These are phyloP conservation scores for Fusarium odoratissimum DNA, from an alignment of 2,329 filamentous ascomycete species.

Conservation along the genomic window DNA sequence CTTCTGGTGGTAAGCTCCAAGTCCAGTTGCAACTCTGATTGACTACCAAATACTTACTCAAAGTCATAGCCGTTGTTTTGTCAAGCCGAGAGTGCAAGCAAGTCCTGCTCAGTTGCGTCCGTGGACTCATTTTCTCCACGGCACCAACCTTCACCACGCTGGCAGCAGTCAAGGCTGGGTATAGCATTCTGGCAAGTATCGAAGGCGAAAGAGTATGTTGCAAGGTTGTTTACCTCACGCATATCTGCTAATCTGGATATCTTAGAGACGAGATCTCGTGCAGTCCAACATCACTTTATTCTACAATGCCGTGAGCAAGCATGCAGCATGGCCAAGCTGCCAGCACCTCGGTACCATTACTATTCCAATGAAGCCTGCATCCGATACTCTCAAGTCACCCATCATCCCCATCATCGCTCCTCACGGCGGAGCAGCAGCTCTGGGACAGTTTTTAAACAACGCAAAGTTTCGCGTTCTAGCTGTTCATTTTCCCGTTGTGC, in stretches of 20 bases:
- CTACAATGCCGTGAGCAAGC: background rate
- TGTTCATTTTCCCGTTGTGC: background rate
- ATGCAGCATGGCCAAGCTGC: background rate
- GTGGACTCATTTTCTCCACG: slow-evolving; percentile 1
- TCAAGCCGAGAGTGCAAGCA: background rate
- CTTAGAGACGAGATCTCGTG: background rate
- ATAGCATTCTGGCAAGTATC: background rate
- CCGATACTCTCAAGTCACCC: background rate
- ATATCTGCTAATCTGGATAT: accelerated
- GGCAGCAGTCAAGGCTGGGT: background rate
- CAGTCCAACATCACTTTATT: background rate
- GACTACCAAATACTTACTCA: background rate
- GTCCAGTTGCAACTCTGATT: background rate
- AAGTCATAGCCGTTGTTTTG: background rate
- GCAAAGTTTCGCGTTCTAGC: background rate
- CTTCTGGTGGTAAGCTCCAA: background rate
- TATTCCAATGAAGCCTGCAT: background rate
- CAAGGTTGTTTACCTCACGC: accelerated
- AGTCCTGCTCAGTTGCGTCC: background rate
- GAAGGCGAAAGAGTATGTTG: background rate
- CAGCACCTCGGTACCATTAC: background rate
- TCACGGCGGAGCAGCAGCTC: background rate
- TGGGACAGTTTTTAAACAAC: background rate
- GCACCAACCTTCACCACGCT: background rate
- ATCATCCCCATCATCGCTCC: background rate